phyloP scores from a whole-genome alignment of 257 asterid species.

The Solanum corneliomulleri region DNA sequence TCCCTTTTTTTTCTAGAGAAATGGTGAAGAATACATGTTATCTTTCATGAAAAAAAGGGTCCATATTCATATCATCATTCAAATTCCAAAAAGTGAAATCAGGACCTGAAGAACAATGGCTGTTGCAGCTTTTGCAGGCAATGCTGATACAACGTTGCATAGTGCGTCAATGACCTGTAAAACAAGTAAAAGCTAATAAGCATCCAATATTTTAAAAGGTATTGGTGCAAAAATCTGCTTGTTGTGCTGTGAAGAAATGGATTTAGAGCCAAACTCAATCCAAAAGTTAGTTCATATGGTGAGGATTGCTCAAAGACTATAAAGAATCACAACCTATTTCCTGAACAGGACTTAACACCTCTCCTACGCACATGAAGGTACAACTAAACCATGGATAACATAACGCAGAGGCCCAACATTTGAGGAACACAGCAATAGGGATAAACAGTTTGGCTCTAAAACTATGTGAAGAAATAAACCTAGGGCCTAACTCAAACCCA shows the following conservation, averaged over 20 bases:
- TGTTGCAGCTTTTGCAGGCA: slow-evolving; percentile 94
- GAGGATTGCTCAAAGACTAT: neutral
- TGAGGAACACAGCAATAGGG: neutral
- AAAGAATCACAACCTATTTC: neutral
- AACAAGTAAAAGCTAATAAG: neutral
- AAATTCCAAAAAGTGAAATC: slow-evolving; percentile 35
- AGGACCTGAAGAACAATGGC: slow-evolving; percentile 98
- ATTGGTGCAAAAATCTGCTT: neutral
- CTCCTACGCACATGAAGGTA: neutral
- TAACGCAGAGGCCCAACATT: neutral
- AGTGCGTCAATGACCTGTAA: slow-evolving; percentile 92
- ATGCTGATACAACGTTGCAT: slow-evolving; percentile 87
- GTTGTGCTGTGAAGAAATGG: neutral
- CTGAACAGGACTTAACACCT: neutral
- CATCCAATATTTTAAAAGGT: neutral
- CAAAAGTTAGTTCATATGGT: neutral
- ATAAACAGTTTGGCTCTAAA: neutral
- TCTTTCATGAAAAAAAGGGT: neutral
- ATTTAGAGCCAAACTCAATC: neutral
- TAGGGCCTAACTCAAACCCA: neutral
- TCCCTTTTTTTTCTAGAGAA: neutral
- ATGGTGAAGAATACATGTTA: neutral
- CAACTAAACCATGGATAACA: neutral
- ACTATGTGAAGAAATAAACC: neutral
- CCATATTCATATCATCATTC: neutral